These are phyloP conservation scores for Zymoseptoria crescenta DNA, from an alignment of 2,329 filamentous ascomycete species.

Conservation along the genomic window DNA sequence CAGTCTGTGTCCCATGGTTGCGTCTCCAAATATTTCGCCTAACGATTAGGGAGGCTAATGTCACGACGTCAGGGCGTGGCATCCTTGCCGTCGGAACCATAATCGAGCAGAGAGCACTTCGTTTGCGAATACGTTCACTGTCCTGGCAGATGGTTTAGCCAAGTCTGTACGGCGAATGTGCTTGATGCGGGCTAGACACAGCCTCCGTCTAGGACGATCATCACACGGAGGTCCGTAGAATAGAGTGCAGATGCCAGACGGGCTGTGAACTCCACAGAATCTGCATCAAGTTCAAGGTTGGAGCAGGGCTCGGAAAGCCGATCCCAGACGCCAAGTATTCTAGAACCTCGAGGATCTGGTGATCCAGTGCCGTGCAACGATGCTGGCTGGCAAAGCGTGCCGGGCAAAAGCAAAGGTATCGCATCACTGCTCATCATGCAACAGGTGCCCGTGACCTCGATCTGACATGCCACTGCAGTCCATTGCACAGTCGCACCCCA, in stretches of 20 bases:
- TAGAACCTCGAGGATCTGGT: conserved; percentile 11
- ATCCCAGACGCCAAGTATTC: conserved; percentile 12
- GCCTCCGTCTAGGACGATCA: neutral
- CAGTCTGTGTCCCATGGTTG: neutral
- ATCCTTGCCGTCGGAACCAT: neutral
- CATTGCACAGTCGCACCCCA: conserved; percentile 4
- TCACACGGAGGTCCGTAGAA: neutral
- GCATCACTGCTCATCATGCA: too few relatives aligned
- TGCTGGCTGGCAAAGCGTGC: too few relatives aligned
- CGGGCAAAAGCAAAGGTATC: conserved; percentile 2
- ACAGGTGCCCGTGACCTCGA: conserved; percentile 16
- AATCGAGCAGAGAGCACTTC: too few relatives aligned
- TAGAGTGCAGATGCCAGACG: conserved; percentile 1
- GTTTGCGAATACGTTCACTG: too few relatives aligned
- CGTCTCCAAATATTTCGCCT: neutral
- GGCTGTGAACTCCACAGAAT: conserved; percentile 13
- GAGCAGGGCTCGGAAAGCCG: conserved; percentile 11
- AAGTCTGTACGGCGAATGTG: neutral
- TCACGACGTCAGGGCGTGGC: neutral
- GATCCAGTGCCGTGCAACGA: conserved; percentile 2
- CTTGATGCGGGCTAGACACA: neutral
- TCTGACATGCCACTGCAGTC: neutral
- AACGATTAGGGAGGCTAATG: too few relatives aligned
- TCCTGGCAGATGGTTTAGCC: neutral
- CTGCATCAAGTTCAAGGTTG: conserved; percentile 8